Evolutionary conservation across 2,329 filamentous ascomycete genomes (phyloP).

Genomic region (Diaporthe capsici): DNA sequence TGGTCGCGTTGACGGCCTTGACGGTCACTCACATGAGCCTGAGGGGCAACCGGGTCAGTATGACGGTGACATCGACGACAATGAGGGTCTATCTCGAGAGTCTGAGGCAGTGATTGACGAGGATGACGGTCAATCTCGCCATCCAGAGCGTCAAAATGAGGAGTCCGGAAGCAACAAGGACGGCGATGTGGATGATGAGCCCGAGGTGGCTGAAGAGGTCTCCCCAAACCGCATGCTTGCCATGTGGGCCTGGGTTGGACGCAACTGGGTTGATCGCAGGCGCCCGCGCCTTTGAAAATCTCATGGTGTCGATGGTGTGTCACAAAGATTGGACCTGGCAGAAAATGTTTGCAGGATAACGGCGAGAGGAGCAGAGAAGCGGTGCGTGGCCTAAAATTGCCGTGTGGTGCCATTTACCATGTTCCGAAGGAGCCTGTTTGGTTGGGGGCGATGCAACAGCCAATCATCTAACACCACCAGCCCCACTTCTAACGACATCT

Average conservation of each 20-base stretch:
- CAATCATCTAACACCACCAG: constrained; percentile 12
- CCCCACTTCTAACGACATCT: neutral
- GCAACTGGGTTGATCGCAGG: neutral
- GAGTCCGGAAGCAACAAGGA: neutral
- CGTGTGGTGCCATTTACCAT: too few relatives aligned
- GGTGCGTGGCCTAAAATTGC: too few relatives aligned
- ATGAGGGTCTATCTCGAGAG: neutral
- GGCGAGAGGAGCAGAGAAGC: too few relatives aligned
- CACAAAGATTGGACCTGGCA: too few relatives aligned
- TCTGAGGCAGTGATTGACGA: neutral
- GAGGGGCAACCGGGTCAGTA: neutral
- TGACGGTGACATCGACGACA: neutral
- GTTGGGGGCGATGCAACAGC: neutral
- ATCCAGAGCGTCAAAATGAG: neutral
- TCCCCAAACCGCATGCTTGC: neutral
- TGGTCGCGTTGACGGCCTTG: neutral
- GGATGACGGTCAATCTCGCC: neutral
- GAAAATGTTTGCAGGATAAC: too few relatives aligned
- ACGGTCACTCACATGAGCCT: neutral
- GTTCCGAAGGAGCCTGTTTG: neutral
- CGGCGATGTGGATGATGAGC: neutral
- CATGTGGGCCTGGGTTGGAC: neutral
- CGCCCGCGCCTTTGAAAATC: too few relatives aligned
- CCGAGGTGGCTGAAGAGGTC: neutral
- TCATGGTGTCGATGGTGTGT: too few relatives aligned